phyloP scores from a whole-genome alignment of 495 filamentous ascomycete genomes.

The Xylaria scruposa region DNA sequence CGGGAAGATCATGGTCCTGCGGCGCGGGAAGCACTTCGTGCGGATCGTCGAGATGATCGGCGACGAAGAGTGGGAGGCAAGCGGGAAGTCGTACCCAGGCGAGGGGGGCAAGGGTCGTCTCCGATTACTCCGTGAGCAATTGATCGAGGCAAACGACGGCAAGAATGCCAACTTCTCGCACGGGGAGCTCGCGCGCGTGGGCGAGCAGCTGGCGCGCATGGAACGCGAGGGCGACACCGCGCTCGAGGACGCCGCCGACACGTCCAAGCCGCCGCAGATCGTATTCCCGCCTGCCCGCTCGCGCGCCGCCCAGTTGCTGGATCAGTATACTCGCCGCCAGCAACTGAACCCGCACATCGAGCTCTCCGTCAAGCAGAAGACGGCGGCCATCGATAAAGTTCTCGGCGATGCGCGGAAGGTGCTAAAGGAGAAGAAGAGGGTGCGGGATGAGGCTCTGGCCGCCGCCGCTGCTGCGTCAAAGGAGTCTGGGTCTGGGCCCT shows the following conservation, averaged over 20 bases:
- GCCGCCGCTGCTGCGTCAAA: neutral
- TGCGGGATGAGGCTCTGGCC: conserved; percentile 1
- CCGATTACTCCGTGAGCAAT: conserved; percentile 37
- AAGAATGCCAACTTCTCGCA: conserved; percentile 7
- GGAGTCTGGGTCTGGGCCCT: too few relatives aligned
- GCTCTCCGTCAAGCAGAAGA: conserved; percentile 26
- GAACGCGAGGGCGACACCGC: conserved; percentile 35
- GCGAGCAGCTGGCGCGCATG: conserved; percentile 29
- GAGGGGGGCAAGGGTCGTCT: conserved; percentile 47
- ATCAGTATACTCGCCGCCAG: conserved; percentile 12
- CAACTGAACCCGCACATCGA: conserved; percentile 5
- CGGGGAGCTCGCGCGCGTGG: conserved; percentile 24
- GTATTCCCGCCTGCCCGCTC: conserved; percentile 20
- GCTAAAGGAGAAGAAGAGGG: conserved; percentile 2
- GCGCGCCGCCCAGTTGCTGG: conserved; percentile 11
- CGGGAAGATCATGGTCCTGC: conserved; percentile 68
- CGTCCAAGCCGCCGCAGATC: conserved; percentile 13
- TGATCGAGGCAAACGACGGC: conserved; percentile 31
- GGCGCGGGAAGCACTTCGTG: conserved; percentile 82
- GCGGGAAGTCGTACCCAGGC: conserved; percentile 53
- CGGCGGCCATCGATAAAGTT: conserved; percentile 32
- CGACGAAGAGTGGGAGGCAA: conserved; percentile 67
- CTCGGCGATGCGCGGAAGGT: neutral
- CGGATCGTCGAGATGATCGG: conserved; percentile 73
- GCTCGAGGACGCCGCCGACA: conserved; percentile 6